Base-by-base conservation (phyloP, 371 early-diverging fungal species). In the Saksenaea vasiformis region DNA sequence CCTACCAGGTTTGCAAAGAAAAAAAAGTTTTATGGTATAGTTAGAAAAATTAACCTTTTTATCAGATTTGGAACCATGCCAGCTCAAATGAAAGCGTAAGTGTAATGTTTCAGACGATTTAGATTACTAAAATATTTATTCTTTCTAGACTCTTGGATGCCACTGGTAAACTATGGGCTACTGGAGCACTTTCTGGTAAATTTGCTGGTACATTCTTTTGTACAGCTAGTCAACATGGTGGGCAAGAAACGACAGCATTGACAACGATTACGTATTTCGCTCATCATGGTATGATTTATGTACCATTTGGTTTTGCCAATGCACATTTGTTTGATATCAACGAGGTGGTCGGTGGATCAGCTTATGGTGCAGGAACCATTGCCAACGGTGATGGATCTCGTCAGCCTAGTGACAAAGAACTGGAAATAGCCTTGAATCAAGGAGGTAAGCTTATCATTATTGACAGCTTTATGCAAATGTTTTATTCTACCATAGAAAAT, bases 281-380 rank as follows among this genome's bases (percentile, higher is more conserved):
- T 35, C 94, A 94, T 73, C 93, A 91, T 64, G 95, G 95, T 41
- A 86, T 94, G 68, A 71, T 86, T 62, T 94, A 82, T 61, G 91
- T 93, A 13, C 93, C 95, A 15, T 69, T 91, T 53, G 91, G 91
- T 17, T 87, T 82, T 58, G 72, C 77, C 24, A 74, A 76, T 65
- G 70, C 85, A 11, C 58, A 78, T 19, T 54, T 88, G 53, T 73
- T 74, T 60, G 83, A 87, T 54, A 84, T 75, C 60, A 67, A 68
- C 27, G 85, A 78, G 58, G 78, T 86, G 22, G 66, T 86, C 34
- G 93, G 93, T 66, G 91, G 91, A 8, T 79, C 84, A 56, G 82
- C 93, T 14, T 94, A 85, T 74, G 95, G 95, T 65, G 87, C 82
- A 58, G 85, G 85, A 44, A 82, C 90, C 15, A 58, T 91, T 39